phyloP scores from a whole-genome alignment of 192 early-diverging fungal genomes.

The Pecoramyces ruminantium region DNA sequence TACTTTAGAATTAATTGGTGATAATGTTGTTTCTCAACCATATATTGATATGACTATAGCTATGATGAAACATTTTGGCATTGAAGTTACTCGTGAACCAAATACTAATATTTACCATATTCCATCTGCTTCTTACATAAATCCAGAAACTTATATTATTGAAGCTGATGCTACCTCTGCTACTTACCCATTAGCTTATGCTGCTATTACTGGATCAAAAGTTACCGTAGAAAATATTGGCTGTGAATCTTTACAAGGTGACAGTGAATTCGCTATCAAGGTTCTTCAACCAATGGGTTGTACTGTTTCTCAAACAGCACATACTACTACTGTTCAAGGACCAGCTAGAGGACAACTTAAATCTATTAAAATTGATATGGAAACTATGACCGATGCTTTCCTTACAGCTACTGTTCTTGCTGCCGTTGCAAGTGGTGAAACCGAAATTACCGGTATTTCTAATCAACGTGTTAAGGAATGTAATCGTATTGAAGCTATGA shows the following conservation, averaged over 20 bases:
- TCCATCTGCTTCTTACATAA: conserved; percentile 56
- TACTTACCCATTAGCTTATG: conserved; percentile 91
- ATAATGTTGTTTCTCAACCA: conserved; percentile 86
- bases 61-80: conserved; percentile 90
- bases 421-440: conserved; percentile 52
- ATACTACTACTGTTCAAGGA: conserved; percentile 76
- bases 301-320: conserved; percentile 69
- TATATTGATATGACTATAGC: conserved; percentile 99
- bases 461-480: conserved; percentile 98
- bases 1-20: conserved; percentile 67
- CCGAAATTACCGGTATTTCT: conserved; percentile 84
- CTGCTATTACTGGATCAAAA: conserved; percentile 78
- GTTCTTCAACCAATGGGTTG: conserved; percentile 87
- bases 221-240: conserved; percentile 90
- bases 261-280: conserved; percentile 76
- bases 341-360: conserved; percentile 51
- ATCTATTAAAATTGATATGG: conserved; percentile 85
- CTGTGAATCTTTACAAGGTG: conserved; percentile 77
- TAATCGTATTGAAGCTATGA: conserved; percentile 92
- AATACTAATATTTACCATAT: conserved; percentile 68
- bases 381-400: conserved; percentile 98
- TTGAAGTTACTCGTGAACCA: conserved; percentile 48
- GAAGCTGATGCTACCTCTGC: conserved; percentile 95
- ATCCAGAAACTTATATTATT: conserved; percentile 68
- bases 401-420: conserved; percentile 85